A percentile compares a stretch with the other conserved stretches of the same genome.
Conservation (phyloP, 495 filamentous ascomycete genomes). For the Trichocladium antarcticum region DNA sequence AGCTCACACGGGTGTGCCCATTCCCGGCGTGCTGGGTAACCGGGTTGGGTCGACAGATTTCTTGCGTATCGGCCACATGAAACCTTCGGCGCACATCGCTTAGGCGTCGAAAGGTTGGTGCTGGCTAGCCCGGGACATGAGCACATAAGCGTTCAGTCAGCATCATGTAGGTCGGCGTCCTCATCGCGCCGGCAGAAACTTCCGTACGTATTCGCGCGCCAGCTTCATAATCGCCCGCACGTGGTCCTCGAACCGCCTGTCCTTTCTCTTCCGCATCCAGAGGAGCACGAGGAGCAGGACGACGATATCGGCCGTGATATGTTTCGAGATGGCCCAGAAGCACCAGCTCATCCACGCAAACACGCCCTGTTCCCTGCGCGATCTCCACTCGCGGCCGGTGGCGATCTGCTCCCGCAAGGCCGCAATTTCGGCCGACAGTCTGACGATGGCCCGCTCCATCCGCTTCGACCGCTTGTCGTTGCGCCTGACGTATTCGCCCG, state of each 20-base stretch:
- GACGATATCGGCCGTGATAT: constrained; percentile 59
- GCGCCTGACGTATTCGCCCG: constrained; percentile 30
- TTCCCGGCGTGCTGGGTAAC: too few species aligned
- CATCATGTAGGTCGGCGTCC: background rate
- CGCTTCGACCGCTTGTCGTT: constrained; percentile 62
- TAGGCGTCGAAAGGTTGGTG: background rate
- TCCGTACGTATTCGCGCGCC: constrained; percentile 47
- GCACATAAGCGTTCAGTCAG: background rate
- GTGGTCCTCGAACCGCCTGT: constrained; percentile 66
- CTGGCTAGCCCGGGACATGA: background rate
- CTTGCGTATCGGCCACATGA: too few species aligned
- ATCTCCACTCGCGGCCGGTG: constrained; percentile 45
- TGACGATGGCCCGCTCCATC: constrained; percentile 78
- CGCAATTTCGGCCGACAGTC: constrained; percentile 84
- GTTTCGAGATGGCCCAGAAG: constrained; percentile 58
- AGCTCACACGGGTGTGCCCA: too few species aligned
- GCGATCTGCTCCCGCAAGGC: constrained; percentile 91
- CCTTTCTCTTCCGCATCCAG: constrained; percentile 69
- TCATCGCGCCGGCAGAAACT: constrained; percentile 44
- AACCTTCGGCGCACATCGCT: background rate
- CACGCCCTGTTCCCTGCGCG: constrained; percentile 44
- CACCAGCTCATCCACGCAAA: constrained; percentile 63
- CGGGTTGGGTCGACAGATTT: too few species aligned
- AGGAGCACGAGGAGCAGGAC: constrained; percentile 59
- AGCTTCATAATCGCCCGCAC: constrained; percentile 53